Percentiles rank a stretch among this genome's conserved stretches.
Conservation (phyloP, 75 land plant species). For the Sequoia sempervirens region DNA sequence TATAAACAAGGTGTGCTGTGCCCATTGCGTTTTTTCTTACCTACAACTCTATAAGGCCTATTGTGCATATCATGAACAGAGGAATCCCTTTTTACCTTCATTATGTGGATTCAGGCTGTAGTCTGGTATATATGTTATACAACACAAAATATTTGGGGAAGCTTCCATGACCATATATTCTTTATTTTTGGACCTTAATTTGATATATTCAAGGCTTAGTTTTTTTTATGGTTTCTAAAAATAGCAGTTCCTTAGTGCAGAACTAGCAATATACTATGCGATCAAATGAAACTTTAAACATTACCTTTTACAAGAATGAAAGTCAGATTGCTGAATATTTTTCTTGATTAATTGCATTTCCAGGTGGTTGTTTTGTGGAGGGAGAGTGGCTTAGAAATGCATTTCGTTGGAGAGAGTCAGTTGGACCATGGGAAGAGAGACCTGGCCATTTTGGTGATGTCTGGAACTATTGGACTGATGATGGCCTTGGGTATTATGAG, state of each 20-base stretch:
- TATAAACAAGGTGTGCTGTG: neutral
- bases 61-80: neutral
- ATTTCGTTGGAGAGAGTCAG: constrained; percentile 77
- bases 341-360: neutral
- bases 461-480: constrained; percentile 99
- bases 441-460: constrained; percentile 99
- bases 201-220: neutral
- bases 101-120: neutral
- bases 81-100: neutral
- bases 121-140: neutral
- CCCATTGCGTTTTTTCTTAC: neutral
- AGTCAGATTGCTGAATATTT: neutral
- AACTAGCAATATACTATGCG: neutral
- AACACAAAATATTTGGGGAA: neutral
- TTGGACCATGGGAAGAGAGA: constrained; percentile 93
- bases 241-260: neutral
- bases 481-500: constrained; percentile 91
- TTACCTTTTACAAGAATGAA: neutral
- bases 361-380: constrained; percentile 97
- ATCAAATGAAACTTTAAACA: neutral
- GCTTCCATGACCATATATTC: neutral
- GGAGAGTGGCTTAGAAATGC: constrained; percentile 87
- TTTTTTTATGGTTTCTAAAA: neutral
- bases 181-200: neutral
- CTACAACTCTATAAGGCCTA: neutral